Percentiles rank a stretch among this genome's conserved stretches.
phyloP scores from a whole-genome alignment of 1,284 basidiomycete genomes.

The Leccinum griseonigrum region DNA sequence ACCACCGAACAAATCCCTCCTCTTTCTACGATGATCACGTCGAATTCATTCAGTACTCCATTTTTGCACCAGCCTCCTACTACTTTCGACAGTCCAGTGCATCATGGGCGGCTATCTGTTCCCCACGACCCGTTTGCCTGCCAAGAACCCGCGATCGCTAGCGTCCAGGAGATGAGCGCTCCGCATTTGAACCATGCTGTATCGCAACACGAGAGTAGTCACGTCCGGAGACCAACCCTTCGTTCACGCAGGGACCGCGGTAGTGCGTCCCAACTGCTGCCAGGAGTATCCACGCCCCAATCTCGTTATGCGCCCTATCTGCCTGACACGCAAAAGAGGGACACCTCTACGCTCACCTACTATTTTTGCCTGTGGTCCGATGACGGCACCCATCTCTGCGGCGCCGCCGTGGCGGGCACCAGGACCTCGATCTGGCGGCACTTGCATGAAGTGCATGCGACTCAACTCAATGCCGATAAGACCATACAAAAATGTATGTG shows the following conservation, averaged over 20 bases:
- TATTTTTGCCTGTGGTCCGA: slow-evolving; percentile 16
- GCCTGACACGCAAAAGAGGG: neutral
- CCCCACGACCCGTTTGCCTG: neutral
- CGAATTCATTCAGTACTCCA: neutral
- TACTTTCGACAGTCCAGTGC: neutral
- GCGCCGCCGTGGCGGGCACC: neutral
- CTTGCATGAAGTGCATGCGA: slow-evolving; percentile 10
- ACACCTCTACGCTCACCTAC: neutral
- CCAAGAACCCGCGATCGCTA: neutral
- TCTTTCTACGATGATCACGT: neutral
- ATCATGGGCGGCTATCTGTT: neutral
- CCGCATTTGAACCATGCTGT: neutral
- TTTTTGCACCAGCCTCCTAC: neutral
- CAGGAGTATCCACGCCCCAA: neutral
- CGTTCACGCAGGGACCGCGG: neutral
- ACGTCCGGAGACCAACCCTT: neutral
- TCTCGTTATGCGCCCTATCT: slow-evolving; percentile 11
- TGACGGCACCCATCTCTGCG: neutral
- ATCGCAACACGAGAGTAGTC: neutral
- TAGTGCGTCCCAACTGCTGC: neutral
- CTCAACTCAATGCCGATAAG: slow-evolving; percentile 7
- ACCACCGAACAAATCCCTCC: neutral
- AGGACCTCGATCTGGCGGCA: slow-evolving; percentile 18
- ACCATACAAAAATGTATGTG: slow-evolving; percentile 12
- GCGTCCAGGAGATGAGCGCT: neutral